phyloP scores from a whole-genome alignment of 495 filamentous ascomycete genomes.

The Lasiosphaeriaceae sp. region DNA sequence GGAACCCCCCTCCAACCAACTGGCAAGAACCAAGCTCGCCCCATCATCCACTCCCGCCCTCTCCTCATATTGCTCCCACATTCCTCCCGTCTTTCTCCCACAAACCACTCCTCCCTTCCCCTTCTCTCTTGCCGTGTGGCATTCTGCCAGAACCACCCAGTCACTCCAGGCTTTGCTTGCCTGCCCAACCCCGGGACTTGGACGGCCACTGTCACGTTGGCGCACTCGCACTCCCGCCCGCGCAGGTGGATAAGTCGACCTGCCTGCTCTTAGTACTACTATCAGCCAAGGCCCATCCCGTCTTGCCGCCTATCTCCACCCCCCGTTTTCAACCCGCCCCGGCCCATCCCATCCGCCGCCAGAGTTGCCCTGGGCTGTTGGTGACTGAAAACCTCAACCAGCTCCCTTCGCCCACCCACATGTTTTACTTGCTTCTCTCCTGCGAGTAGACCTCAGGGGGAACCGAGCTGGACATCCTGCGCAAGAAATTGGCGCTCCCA shows the following conservation, averaged over 20 bases:
- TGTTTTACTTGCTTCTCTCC: no score
- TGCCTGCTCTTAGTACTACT: not conserved
- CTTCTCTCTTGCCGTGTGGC: not conserved
- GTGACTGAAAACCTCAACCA: not conserved
- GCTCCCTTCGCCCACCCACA: not conserved
- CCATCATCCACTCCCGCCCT: conserved; percentile 6
- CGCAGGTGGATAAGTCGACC: not conserved
- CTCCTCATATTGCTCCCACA: conserved; percentile 13
- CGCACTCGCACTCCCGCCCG: not conserved
- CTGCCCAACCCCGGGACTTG: not conserved
- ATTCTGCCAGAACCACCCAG: not conserved
- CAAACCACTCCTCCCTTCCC: not conserved
- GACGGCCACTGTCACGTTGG: not conserved
- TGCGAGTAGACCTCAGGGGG: not conserved
- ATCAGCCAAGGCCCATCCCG: conserved; percentile 13
- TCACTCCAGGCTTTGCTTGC: not conserved
- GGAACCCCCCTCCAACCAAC: conserved; percentile 6
- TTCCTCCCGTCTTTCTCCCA: conserved; percentile 5
- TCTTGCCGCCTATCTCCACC: conserved; percentile 7
- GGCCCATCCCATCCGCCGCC: not conserved
- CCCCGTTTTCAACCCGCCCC: conserved; percentile 5
- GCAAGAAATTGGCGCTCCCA: no score
- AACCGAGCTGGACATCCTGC: not conserved
- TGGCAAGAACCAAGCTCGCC: no score
- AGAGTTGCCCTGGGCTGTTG: not conserved